Evolutionary conservation across 306 rosid species (phyloP).

Genomic region (Gastrolobium villosum): DNA sequence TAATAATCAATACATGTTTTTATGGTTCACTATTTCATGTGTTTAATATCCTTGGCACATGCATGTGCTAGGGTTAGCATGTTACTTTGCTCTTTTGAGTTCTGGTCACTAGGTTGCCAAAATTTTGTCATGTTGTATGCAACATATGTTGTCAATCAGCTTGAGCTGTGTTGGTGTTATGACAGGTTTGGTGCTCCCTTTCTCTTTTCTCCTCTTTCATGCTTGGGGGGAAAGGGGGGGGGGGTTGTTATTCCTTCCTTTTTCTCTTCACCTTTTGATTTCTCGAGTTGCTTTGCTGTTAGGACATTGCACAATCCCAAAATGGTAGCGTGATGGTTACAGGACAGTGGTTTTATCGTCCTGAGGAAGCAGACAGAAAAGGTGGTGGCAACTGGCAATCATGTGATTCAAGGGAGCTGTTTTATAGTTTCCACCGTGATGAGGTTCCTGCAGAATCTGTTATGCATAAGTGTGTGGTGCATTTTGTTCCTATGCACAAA

Average conservation of each 20-base stretch:
- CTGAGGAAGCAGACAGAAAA: constrained; percentile 93
- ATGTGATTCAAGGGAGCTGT: constrained; percentile 85
- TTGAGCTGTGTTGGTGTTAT: constrained; percentile 28
- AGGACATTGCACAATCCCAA: constrained; percentile 80
- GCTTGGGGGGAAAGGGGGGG: background rate
- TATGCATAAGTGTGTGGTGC: constrained; percentile 96
- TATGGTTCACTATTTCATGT: constrained; percentile 19
- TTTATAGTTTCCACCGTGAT: constrained; percentile 96
- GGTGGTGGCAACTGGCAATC: constrained; percentile 96
- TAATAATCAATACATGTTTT: constrained; percentile 5
- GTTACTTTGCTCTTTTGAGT: background rate
- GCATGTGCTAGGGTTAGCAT: constrained; percentile 8
- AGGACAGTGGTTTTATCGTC: constrained; percentile 99
- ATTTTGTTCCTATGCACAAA: constrained; percentile 91
- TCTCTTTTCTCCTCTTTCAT: constrained; percentile 19
- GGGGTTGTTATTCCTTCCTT: constrained; percentile 1
- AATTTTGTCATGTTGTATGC: background rate
- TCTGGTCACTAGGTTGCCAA: constrained; percentile 1
- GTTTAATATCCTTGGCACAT: constrained; percentile 10
- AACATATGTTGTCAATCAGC: constrained; percentile 1
- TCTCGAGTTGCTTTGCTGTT: constrained; percentile 44
- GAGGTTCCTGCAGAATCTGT: constrained; percentile 98
- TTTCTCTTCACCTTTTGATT: constrained; percentile 40
- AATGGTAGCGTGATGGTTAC: constrained; percentile 80
- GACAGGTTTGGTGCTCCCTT: constrained; percentile 12